A percentile compares a stretch with the other conserved stretches of the same genome.
phyloP scores from a whole-genome alignment of 257 asterid genomes.

The Orobanche coerulescens region DNA sequence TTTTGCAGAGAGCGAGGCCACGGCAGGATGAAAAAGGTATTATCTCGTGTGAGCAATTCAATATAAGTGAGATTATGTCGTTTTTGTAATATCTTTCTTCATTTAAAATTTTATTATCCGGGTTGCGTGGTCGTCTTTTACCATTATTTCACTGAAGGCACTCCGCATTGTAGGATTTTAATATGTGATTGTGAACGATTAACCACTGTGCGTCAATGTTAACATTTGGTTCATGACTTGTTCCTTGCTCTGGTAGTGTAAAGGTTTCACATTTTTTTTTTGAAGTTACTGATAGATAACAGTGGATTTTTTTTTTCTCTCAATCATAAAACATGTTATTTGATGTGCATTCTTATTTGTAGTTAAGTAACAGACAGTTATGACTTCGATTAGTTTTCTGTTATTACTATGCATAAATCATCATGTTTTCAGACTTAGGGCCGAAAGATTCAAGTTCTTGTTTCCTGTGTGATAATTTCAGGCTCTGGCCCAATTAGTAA shows the following conservation, averaged over 20 bases:
- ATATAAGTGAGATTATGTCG: neutral
- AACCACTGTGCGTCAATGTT: neutral
- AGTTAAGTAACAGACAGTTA: neutral
- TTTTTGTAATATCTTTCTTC: no score
- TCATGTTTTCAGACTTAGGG: no score
- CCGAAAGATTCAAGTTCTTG: neutral
- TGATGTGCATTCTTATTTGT: neutral
- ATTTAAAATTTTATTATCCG: neutral
- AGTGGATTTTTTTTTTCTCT: neutral
- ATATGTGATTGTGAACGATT: neutral
- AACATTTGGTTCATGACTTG: neutral
- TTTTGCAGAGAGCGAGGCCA: constrained; percentile 61
- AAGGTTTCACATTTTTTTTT: neutral
- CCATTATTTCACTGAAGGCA: neutral
- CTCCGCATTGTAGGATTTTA: constrained; percentile 4
- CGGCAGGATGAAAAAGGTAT: constrained; percentile 84
- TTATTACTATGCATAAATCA: neutral
- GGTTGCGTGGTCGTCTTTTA: neutral
- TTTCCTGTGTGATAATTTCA: constrained; percentile 22
- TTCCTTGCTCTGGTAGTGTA: neutral
- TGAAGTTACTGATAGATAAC: neutral
- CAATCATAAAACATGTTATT: neutral
- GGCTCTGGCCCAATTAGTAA: constrained; percentile 78
- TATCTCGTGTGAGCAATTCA: neutral
- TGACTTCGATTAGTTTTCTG: neutral